A percentile compares a stretch with the other conserved stretches of the same genome.
phyloP scores from a whole-genome alignment of 139 green algal genomes.

The Klebsormidium nitens region DNA sequence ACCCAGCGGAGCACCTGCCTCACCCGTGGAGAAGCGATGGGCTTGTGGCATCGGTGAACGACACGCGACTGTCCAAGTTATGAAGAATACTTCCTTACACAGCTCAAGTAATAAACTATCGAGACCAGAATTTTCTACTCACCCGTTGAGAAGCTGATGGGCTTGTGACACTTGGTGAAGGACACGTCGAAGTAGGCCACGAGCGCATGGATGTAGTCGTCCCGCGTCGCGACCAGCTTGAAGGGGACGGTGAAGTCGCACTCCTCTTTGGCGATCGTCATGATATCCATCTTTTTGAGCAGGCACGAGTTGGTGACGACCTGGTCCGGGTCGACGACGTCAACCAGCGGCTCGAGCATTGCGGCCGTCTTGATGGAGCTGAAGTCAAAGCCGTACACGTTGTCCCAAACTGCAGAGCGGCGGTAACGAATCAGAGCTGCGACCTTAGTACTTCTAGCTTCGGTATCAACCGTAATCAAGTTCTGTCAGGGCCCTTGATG shows the following conservation, averaged over 20 bases:
- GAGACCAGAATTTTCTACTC: conserved; percentile 1
- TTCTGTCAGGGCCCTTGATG: too few species aligned
- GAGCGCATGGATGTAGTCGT: conserved; percentile 89
- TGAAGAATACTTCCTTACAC: too few species aligned
- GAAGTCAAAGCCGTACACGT: conserved; percentile 91
- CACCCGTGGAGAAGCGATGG: too few species aligned
- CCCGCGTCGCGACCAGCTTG: conserved; percentile 49
- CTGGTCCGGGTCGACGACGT: conserved; percentile 42
- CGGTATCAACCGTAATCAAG: too few species aligned
- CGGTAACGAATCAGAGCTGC: too few species aligned
- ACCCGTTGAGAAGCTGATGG: conserved; percentile 56
- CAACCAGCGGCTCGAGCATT: conserved; percentile 39
- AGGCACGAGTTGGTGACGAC: conserved; percentile 46
- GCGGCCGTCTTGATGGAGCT: conserved; percentile 69
- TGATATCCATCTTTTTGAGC: conserved; percentile 64
- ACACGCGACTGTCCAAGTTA: background rate
- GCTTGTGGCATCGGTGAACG: too few species aligned
- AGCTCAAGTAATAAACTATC: too few species aligned
- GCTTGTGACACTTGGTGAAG: conserved; percentile 81
- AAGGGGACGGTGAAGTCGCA: conserved; percentile 42
- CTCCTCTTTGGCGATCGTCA: conserved; percentile 67
- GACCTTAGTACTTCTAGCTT: too few species aligned
- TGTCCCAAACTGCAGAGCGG: conserved; percentile 60
- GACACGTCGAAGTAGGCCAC: conserved; percentile 85
- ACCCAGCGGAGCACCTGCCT: too few species aligned